Base-by-base conservation (phyloP, 2,329 filamentous ascomycete genomes). In the Xylaria sp. region DNA sequence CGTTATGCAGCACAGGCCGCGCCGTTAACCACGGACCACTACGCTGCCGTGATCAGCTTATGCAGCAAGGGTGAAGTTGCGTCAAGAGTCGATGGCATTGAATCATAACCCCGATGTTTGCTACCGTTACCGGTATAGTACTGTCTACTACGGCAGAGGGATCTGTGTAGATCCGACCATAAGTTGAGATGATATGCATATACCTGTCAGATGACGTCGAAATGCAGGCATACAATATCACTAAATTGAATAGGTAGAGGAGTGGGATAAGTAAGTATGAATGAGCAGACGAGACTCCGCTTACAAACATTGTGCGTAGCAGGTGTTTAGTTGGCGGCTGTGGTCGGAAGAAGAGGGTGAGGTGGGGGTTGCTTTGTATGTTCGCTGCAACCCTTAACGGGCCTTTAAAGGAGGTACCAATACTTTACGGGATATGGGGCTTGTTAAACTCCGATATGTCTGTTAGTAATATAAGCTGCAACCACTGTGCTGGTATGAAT, bases 371-470 rank as follows among this genome's bases (percentile, higher is more conserved):
- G n/a, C 18, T 41, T 23, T n/a, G 13, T 7, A 15, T 46, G 41
- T n/a, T 46, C 18, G 15, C 41, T 46, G 41, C 41, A 46, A n/a
- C 6, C 41, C 15, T 18, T 46, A 44, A 18, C 15, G 7, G 13
- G 56, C 23, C 37, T 46, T 39, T 12, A 15, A 28, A 18, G 25
- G 12, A 64, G 20, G 65, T 67, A 67, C 46, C 18, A 37, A 37
- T 67, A 67, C 65, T 41, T 52, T 7, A 15, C 54, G 41, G 58
- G 2, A 37, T 57, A 13, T n/a, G 44, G 23, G 28, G 9, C 15
- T 23, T 10, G 44, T 48, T 44, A 39, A 67, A 67, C 46, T 48
- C 65, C 46, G 65, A 34, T 9, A 3, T 23, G 37, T 58, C 50
- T 54, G 25, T 52, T 52, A 13, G 12, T 28, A 3, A 25, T 25